These are phyloP conservation scores for Syzygium jambos DNA, from an alignment of 345 rosid genomes.

Conservation along the genomic window DNA sequence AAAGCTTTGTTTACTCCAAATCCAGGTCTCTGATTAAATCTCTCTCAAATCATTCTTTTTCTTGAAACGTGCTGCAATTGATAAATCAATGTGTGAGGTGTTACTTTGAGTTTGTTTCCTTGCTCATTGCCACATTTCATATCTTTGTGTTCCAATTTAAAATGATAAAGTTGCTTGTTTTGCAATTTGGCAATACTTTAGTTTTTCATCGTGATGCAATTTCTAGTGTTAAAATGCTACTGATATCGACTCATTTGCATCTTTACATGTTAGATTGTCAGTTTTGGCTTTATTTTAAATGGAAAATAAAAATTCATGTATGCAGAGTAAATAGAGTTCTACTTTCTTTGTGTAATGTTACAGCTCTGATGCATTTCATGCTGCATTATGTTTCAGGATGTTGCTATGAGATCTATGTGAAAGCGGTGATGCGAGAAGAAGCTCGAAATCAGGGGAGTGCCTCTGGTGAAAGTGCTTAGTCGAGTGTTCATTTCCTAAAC, in stretches of 20 bases:
- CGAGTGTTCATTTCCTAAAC: not conserved
- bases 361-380: not conserved
- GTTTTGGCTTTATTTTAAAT: not conserved
- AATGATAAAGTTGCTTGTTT: not conserved
- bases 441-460: conserved; percentile 32
- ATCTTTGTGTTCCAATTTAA: not conserved
- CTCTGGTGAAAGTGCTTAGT: conserved; percentile 20
- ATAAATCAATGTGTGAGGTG: not conserved
- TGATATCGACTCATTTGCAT: not conserved
- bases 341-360: not conserved
- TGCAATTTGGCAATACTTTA: not conserved
- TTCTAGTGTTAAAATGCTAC: not conserved
- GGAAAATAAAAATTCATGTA: not conserved
- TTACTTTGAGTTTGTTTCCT: not conserved
- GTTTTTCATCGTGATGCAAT: not conserved
- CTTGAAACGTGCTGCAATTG: not conserved
- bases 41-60: not conserved
- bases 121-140: not conserved
- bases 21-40: not conserved
- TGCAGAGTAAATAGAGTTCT: not conserved
- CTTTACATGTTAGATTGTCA: not conserved
- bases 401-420: conserved; percentile 89
- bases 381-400: conserved; percentile 43
- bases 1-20: not conserved
- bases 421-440: conserved; percentile 61